Evolutionary conservation across 164 flowering plant genomes (phyloP).

Genomic region (Nymphaea colorata): DNA sequence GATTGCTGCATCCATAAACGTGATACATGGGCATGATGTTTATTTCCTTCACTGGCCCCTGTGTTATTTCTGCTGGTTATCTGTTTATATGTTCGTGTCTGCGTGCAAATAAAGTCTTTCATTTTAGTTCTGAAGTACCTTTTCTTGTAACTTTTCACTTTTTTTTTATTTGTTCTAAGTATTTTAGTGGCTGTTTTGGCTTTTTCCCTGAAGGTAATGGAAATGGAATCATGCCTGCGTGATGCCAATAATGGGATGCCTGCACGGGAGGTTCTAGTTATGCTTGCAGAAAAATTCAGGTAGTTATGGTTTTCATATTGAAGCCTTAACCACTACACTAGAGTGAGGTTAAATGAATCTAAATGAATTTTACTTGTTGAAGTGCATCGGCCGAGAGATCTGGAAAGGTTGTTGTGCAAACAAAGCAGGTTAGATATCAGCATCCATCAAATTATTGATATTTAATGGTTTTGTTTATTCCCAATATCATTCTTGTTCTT

Average conservation of each 20-base stretch:
- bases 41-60: too few species aligned
- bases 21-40: too few species aligned
- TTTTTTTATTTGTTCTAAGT: not conserved
- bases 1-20: too few species aligned
- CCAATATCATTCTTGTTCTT: not conserved
- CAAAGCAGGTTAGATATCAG: conserved; percentile 57
- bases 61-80: not conserved
- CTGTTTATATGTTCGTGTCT: not conserved
- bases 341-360: not conserved
- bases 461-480: not conserved
- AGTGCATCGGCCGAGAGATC: conserved; percentile 65
- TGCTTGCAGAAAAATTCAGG: conserved; percentile 90
- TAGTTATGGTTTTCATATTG: conserved; percentile 7
- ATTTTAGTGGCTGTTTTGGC: not conserved
- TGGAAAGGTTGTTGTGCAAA: conserved; percentile 71
- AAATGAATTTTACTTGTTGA: conserved; percentile 7
- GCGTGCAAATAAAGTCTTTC: not conserved
- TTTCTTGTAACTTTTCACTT: not conserved
- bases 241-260: conserved; percentile 55
- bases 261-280: conserved; percentile 50
- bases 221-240: conserved; percentile 78
- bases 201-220: conserved; percentile 34
- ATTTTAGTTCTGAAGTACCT: too few species aligned
- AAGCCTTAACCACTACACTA: not conserved
- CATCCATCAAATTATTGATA: not conserved